Evolutionary conservation across 2,329 filamentous ascomycete genomes (phyloP), one percentile per base, ranked within the genome.

Genomic region (Elsinoe batatas): DNA sequence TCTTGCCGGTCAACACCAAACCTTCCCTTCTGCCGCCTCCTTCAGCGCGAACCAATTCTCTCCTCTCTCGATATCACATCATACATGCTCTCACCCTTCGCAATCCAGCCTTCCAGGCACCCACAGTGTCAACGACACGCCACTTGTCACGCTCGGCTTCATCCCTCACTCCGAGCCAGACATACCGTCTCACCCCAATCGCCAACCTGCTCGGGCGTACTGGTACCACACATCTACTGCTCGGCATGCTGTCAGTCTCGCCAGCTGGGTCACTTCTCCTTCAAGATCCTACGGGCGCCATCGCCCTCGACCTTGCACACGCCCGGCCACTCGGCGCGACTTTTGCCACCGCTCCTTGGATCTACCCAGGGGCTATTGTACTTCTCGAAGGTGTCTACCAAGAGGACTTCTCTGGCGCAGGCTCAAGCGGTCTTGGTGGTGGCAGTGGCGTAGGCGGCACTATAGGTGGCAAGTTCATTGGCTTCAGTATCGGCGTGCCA

Each of bases 351-450:
- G 85, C 88, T 3, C 53, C 53, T 3, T 98, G 90, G 86, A 96
- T 96, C 66, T 83, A 85, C 4, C 91, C 93, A 0, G 94, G 94
- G 2, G 97, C 97, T 90, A 87, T 98, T 47, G 87, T 97, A 3
- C 78, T 98, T 0, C 82, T 96, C 0, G 93, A 98, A 64, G 93
- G 93, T 5, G 83, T 91, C n/a, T 98, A 98, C 65, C 90, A 95
- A 67, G 93, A 97, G 68, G 90, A 95, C 63, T 88, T 90, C 59
- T 80, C 84, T 59, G 83, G 81, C 17, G 73, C 77, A 1, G 83
- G 84, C 13, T 84, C 83, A 17, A 68, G 66, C 17, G 68, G 71
- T 1, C 58, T 70, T 10, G 87, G 88, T 51, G 85, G 86, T 4
- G 86, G 82, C 60, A 85, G 82, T 47, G 91, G 91, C 40, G 83